Conservation (phyloP, 106 monocot genomes). For the Dendrobium chrysotoxum region DNA sequence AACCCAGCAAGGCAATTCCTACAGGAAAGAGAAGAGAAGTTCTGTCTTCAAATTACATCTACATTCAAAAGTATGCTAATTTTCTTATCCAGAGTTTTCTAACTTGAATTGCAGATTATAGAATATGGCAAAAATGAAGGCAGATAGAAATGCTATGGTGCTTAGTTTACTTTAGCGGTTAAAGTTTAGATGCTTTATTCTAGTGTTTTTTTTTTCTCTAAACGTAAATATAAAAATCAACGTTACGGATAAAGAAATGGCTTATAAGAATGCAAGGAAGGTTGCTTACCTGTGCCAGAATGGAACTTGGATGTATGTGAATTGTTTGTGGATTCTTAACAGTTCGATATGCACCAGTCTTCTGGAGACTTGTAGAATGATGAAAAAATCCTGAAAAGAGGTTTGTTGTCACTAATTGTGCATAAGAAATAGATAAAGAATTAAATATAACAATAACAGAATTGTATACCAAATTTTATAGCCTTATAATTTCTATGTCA, state of each 20-base stretch:
- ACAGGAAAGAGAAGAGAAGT: not conserved
- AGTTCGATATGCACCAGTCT: constrained; percentile 71
- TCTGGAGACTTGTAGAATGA: constrained; percentile 76
- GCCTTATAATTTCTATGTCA: constrained; percentile 90
- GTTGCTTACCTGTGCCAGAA: constrained; percentile 63
- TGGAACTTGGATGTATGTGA: constrained; percentile 88
- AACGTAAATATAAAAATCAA: not conserved
- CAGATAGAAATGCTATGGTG: not conserved
- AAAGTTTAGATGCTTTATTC: too few species aligned
- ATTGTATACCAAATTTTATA: constrained; percentile 65
- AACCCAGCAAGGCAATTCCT: constrained; percentile 86
- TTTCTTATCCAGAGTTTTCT: not conserved
- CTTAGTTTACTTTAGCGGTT: too few species aligned
- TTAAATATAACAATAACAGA: not conserved
- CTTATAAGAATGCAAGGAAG: not conserved
- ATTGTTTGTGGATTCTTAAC: constrained; percentile 91
- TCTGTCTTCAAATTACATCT: not conserved
- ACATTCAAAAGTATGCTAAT: not conserved
- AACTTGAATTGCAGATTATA: too few species aligned
- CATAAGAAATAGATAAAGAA: not conserved
- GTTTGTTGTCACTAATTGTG: not conserved
- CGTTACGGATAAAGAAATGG: not conserved
- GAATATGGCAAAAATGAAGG: not conserved
- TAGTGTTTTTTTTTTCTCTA: too few species aligned
- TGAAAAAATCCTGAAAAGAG: constrained; percentile 75